Conservation (phyloP, 331 rosid species). For the Quercus lobata region DNA sequence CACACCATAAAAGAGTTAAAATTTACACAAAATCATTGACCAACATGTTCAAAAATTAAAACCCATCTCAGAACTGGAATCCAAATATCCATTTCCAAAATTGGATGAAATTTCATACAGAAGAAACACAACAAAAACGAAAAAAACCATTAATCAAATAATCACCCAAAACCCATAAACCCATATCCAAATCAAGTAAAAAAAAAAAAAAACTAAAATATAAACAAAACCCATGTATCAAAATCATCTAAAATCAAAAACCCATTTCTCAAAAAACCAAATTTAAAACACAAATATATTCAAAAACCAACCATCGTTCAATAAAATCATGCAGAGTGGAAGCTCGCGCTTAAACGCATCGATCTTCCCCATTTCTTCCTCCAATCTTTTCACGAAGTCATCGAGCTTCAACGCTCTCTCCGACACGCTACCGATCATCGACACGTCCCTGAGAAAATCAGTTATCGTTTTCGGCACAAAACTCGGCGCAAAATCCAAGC, state of each 20-base stretch:
- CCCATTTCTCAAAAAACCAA: neutral
- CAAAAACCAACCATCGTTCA: slow-evolving; percentile 61
- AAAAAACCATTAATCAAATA: neutral
- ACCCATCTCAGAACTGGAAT: neutral
- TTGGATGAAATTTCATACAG: neutral
- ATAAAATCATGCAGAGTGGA: slow-evolving; percentile 82
- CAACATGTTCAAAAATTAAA: neutral
- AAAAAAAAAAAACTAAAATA: neutral
- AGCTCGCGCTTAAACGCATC: slow-evolving; percentile 95
- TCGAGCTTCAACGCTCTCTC: slow-evolving; percentile 48
- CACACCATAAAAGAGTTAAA: neutral
- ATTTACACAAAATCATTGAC: neutral
- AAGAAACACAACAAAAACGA: neutral
- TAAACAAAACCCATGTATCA: slow-evolving; percentile 1
- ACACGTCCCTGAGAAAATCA: slow-evolving; percentile 59
- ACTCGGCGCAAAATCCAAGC: slow-evolving; percentile 63
- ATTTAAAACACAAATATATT: neutral
- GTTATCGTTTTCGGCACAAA: slow-evolving; percentile 70
- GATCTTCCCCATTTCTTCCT: slow-evolving; percentile 86
- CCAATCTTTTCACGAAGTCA: slow-evolving; percentile 55
- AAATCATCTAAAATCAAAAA: slow-evolving; percentile 3
- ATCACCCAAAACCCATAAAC: neutral
- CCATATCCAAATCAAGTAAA: neutral
- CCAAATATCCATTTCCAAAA: neutral
- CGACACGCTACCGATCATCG: slow-evolving; percentile 33